These are phyloP conservation scores for Umbilicaria muhlenbergii DNA, from an alignment of 495 filamentous ascomycete genomes.

Conservation along the genomic window DNA sequence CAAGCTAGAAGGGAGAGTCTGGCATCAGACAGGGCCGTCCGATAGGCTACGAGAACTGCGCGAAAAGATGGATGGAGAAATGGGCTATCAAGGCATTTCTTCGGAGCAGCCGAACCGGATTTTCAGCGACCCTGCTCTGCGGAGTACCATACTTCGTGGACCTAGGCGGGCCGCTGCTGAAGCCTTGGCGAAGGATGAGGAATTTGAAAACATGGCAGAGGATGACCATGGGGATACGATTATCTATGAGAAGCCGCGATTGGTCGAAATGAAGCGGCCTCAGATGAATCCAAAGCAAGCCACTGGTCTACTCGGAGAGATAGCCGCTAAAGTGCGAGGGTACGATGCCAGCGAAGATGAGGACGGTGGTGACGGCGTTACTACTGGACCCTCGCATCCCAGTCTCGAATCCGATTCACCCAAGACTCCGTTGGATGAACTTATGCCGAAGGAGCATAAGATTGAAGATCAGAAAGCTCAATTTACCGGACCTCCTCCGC, in stretches of 20 bases:
- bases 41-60: conserved; percentile 83
- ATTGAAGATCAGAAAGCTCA: conserved; percentile 18
- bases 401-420: conserved; percentile 57
- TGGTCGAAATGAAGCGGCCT: conserved; percentile 54
- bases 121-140: conserved; percentile 40
- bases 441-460: conserved; percentile 18
- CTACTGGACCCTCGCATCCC: conserved; percentile 63
- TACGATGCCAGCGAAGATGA: conserved; percentile 63
- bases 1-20: conserved; percentile 89
- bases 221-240: conserved; percentile 32
- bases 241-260: conserved; percentile 48
- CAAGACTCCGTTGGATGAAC: conserved; percentile 51
- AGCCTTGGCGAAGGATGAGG: conserved; percentile 25
- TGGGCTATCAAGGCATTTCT: conserved; percentile 25
- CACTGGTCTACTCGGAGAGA: conserved; percentile 63
- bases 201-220: conserved; percentile 23
- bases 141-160: conserved; percentile 44
- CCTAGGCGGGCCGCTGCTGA: conserved; percentile 27
- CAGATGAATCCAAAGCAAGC: conserved; percentile 60
- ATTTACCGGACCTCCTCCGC: conserved; percentile 25
- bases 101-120: conserved; percentile 34
- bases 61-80: conserved; percentile 75
- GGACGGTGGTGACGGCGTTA: conserved; percentile 45
- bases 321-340: conserved; percentile 58
- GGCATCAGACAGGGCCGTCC: conserved; percentile 76